Conservation (phyloP, 2,329 filamentous ascomycete species). For the Colletotrichum sp. region DNA sequence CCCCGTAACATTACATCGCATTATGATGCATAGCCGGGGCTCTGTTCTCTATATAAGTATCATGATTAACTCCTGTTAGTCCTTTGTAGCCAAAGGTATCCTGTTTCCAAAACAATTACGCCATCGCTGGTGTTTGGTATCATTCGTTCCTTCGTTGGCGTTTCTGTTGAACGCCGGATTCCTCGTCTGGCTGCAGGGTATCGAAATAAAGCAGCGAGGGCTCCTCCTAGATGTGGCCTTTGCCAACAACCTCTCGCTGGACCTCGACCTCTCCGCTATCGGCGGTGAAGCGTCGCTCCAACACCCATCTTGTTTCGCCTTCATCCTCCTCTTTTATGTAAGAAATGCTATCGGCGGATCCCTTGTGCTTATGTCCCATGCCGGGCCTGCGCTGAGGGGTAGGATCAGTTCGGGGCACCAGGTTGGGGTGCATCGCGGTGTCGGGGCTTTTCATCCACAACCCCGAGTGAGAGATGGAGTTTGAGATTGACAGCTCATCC, state of each 20-base stretch:
- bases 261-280: slow-evolving; percentile 70
- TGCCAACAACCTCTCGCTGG: slow-evolving; percentile 67
- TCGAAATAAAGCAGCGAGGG: neutral
- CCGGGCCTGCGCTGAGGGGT: slow-evolving; percentile 29
- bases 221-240: slow-evolving; percentile 48
- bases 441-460: slow-evolving; percentile 28
- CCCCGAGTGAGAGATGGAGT: slow-evolving; percentile 28
- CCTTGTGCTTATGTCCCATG: slow-evolving; percentile 55
- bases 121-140: slow-evolving; percentile 8
- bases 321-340: slow-evolving; percentile 69
- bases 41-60: slow-evolving; percentile 1
- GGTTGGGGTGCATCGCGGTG: slow-evolving; percentile 11
- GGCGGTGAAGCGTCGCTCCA: slow-evolving; percentile 70
- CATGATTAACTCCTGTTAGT: neutral
- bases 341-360: slow-evolving; percentile 72
- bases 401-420: slow-evolving; percentile 21
- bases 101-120: neutral
- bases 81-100: neutral
- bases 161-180: neutral
- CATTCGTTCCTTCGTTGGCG: neutral
- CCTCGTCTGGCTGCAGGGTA: neutral
- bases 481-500: slow-evolving; percentile 18
- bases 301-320: slow-evolving; percentile 68
- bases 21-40: neutral
- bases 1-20: neutral